Evolutionary conservation across 495 filamentous ascomycete species (phyloP), one percentile per base, ranked within the genome.

Genomic region (Paragyromitra xinjiangensis): DNA sequence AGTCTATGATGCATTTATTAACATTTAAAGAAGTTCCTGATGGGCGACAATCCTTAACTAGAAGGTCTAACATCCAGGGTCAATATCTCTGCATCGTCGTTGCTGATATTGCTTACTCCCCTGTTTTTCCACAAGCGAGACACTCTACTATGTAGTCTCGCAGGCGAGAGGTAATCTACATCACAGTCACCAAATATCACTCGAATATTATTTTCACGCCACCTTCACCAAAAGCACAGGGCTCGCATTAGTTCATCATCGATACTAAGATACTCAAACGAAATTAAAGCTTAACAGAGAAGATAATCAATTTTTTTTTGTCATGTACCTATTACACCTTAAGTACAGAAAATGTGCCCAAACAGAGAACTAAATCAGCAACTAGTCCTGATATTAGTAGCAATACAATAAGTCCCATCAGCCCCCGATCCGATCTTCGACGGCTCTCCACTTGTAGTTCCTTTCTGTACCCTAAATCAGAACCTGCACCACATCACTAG

Each of bases 391-490:
- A 68, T 75, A 48, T 63, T 63, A 19, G 51, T 75, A 7, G 72
- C 72, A 39, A 75, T 39, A 62, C 63, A 78, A 42, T 72, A 75
- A 11, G n/a, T 69, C 55, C 78, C 78, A 55, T 82, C 80, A 11
- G 80, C 73, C 12, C 80, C 81, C 2, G 74, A 53, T n/a, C 81
- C 71, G 11, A 81, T 82, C 78, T 82, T 78, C 3, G 22, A 26
- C 3, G 82, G 82, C 75, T 83, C 82, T 8, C 81, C 82, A 24
- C 50, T 82, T 34, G 64, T 68, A 37, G 71, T 77, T 19, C 82
- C 82, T 64, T 70, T 71, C 75, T 79, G 77, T 37, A 29, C 22
- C 34, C 24, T 6, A 6, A 12, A 16, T 61, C 16, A 70, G 39
- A 19, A 56, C 55, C 62, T 67, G 64, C 77, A 81, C 24, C 67